Conservation (phyloP, 2,329 filamentous ascomycete species). For the Diaporthe helianthi region DNA sequence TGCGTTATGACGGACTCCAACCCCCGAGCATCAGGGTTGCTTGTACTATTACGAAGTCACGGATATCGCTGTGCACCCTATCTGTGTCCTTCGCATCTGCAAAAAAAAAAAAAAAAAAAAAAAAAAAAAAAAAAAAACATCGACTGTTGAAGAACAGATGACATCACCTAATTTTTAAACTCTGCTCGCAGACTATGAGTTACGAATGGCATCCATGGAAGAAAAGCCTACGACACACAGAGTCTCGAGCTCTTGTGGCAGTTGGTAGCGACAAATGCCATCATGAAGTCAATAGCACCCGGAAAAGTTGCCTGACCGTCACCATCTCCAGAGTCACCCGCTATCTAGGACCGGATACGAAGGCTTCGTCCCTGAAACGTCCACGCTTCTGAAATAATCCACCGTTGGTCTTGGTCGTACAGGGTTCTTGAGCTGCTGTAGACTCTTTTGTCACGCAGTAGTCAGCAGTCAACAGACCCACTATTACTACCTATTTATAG, state of each 20-base stretch:
- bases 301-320: background rate
- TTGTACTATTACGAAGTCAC: background rate
- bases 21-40: background rate
- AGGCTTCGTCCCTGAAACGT: conserved; percentile 21
- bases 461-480: too few relatives aligned
- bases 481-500: too few relatives aligned
- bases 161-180: too few relatives aligned
- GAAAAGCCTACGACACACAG: background rate
- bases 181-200: background rate
- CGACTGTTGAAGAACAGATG: too few relatives aligned
- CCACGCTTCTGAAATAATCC: background rate
- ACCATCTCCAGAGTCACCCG: background rate
- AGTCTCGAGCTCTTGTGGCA: background rate
- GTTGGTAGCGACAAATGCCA: background rate
- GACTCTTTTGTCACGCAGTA: too few relatives aligned
- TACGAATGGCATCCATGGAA: background rate
- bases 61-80: background rate
- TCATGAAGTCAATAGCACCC: background rate
- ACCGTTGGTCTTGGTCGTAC: background rate
- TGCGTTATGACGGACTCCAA: background rate
- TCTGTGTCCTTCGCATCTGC: background rate
- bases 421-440: background rate
- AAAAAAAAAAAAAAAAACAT: background rate
- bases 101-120: background rate
- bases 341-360: background rate